Percentiles rank a stretch among this genome's conserved stretches.
These are phyloP conservation scores for Lojkania enalia DNA, from an alignment of 2,329 filamentous ascomycete species.

Conservation along the genomic window DNA sequence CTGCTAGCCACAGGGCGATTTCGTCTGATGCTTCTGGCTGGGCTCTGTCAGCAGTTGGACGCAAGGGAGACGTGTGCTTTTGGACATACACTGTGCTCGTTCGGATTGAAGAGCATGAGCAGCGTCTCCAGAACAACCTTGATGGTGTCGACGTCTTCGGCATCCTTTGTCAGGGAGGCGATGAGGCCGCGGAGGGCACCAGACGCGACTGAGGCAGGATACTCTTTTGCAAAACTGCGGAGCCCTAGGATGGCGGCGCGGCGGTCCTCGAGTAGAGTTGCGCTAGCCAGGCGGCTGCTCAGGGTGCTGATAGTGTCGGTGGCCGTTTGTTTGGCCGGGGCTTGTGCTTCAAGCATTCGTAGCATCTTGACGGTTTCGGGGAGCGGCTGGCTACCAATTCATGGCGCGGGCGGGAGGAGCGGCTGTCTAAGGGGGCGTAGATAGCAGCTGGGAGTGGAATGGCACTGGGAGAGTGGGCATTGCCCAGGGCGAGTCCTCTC, in stretches of 20 bases:
- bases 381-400: conserved; percentile 20
- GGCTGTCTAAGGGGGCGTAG: conserved; percentile 1
- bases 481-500: neutral
- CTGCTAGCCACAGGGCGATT: conserved; percentile 91
- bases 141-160: conserved; percentile 92
- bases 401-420: conserved; percentile 16
- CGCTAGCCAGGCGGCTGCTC: conserved; percentile 82
- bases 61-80: no score
- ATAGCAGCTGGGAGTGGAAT: neutral
- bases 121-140: conserved; percentile 94
- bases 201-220: conserved; percentile 92
- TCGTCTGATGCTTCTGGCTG: conserved; percentile 94
- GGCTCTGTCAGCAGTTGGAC: conserved; percentile 32
- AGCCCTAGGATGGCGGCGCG: conserved; percentile 90
- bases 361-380: conserved; percentile 44
- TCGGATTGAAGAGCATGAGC: conserved; percentile 83
- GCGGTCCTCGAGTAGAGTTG: conserved; percentile 91
- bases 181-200: conserved; percentile 90
- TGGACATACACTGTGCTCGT: conserved; percentile 60
- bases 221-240: conserved; percentile 94
- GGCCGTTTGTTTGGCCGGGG: conserved; percentile 93
- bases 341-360: conserved; percentile 66
- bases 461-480: neutral
- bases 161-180: conserved; percentile 80
- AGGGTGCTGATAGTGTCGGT: conserved; percentile 91